phyloP scores from a whole-genome alignment of 2,329 filamentous ascomycete genomes.

The Aspergillus arachidicola region DNA sequence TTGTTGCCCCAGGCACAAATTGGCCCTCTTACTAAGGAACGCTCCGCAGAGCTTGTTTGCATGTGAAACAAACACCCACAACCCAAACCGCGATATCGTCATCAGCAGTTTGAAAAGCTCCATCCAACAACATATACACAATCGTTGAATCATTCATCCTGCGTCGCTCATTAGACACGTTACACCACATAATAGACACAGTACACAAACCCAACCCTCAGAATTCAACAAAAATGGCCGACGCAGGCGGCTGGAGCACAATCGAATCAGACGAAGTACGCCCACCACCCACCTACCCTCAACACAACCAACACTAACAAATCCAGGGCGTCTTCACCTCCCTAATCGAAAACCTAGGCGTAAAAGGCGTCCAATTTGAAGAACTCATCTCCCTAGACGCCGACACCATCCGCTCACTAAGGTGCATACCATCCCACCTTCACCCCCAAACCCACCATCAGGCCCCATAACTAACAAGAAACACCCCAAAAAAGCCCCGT shows the following conservation, averaged over 20 bases:
- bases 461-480: not conserved
- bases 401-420: constrained; percentile 52
- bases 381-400: constrained; percentile 89
- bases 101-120: not conserved
- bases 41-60: not conserved
- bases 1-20: not conserved
- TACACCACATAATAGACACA: not conserved
- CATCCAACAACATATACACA: not conserved
- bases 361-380: constrained; percentile 93
- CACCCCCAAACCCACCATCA: not conserved
- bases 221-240: constrained; percentile 58
- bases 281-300: constrained; percentile 23
- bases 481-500: constrained; percentile 57
- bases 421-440: constrained; percentile 30
- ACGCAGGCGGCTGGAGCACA: constrained; percentile 80
- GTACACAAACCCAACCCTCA: not conserved
- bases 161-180: not conserved
- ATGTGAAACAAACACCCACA: not conserved
- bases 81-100: not conserved
- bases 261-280: constrained; percentile 95
- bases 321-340: constrained; percentile 88
- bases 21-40: not conserved
- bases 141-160: not conserved
- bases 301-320: not conserved
- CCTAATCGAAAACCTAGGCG: constrained; percentile 87